Evolutionary conservation across 2,329 filamentous ascomycete genomes (phyloP).

Genomic region (Ilyonectria mors-panacis): DNA sequence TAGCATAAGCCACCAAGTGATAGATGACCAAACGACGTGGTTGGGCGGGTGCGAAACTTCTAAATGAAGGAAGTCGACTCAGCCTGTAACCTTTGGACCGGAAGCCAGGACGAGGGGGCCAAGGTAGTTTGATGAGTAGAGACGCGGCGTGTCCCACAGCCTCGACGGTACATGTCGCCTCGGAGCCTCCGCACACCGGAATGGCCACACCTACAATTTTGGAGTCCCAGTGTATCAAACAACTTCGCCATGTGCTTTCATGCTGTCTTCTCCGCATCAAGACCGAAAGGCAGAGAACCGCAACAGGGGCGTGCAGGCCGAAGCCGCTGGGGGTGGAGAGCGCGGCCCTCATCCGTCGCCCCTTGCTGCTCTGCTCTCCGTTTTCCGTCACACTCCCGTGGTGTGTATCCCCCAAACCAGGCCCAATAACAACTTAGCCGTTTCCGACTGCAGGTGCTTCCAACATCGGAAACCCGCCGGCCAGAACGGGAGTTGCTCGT

Average conservation of each 20-base stretch:
- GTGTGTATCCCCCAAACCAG: constrained; percentile 38
- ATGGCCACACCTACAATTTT: constrained; percentile 31
- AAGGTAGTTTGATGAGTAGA: constrained; percentile 38
- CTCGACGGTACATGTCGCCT: constrained; percentile 39
- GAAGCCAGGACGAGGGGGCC: constrained; percentile 34
- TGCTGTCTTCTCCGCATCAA: constrained; percentile 42
- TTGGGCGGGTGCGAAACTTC: constrained; percentile 26
- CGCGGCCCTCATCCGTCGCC: constrained; percentile 25
- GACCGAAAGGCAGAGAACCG: constrained; percentile 35
- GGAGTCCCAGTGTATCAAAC: constrained; percentile 46
- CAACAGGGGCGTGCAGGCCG: constrained; percentile 40
- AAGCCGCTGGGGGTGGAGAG: constrained; percentile 37
- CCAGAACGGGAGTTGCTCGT: constrained; percentile 27
- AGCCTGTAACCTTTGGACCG: constrained; percentile 31
- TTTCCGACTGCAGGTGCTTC: constrained; percentile 30
- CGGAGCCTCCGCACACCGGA: constrained; percentile 30
- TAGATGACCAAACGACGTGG: constrained; percentile 43
- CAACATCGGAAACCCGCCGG: constrained; percentile 19
- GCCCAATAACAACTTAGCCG: constrained; percentile 31
- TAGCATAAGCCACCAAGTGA: constrained; percentile 48
- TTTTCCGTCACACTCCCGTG: constrained; percentile 44
- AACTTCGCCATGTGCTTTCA: constrained; percentile 36
- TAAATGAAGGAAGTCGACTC: constrained; percentile 27
- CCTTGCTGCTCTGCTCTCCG: constrained; percentile 35
- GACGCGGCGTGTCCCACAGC: constrained; percentile 40